phyloP scores from a whole-genome alignment of 2,329 filamentous ascomycete species.

The Microsporum audouinii region DNA sequence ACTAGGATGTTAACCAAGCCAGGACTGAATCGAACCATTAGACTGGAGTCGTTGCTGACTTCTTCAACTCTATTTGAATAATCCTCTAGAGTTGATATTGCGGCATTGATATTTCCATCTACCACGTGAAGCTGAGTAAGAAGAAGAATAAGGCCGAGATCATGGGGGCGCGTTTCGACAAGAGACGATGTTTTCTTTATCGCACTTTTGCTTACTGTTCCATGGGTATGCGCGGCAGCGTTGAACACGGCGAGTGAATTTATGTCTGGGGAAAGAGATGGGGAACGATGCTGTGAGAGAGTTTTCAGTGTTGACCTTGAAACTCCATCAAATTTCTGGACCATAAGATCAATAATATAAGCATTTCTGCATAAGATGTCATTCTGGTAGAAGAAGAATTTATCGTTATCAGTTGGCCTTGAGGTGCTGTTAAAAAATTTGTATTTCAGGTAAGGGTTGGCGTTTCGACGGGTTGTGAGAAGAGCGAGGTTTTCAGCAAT shows the following conservation, averaged over 20 bases:
- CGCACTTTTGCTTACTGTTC: slow-evolving; percentile 52
- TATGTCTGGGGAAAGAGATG: slow-evolving; percentile 40
- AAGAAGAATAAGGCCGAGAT: slow-evolving; percentile 69
- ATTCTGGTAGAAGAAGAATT: slow-evolving; percentile 49
- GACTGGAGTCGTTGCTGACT: slow-evolving; percentile 43
- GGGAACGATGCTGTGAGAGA: slow-evolving; percentile 37
- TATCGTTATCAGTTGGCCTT: slow-evolving; percentile 39
- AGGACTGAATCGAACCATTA: slow-evolving; percentile 67
- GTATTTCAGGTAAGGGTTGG: slow-evolving; percentile 49
- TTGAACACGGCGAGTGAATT: slow-evolving; percentile 53
- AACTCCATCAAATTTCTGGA: slow-evolving; percentile 50
- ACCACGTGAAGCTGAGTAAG: slow-evolving; percentile 70
- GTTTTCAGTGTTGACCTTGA: slow-evolving; percentile 43
- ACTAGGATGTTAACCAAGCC: slow-evolving; percentile 72
- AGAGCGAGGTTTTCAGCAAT: slow-evolving; percentile 51
- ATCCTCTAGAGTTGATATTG: slow-evolving; percentile 61
- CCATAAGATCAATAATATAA: slow-evolving; percentile 46
- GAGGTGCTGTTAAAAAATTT: slow-evolving; percentile 44
- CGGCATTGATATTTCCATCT: slow-evolving; percentile 58
- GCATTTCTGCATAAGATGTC: slow-evolving; percentile 43
- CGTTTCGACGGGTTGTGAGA: slow-evolving; percentile 34
- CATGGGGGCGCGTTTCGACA: slow-evolving; percentile 61
- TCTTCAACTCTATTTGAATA: slow-evolving; percentile 63
- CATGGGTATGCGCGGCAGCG: slow-evolving; percentile 61
- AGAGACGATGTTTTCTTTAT: slow-evolving; percentile 59